A percentile compares a stretch with the other conserved stretches of the same genome.
Evolutionary conservation across 305 asterid genomes (phyloP).

Genomic region (Fraxinus paxiana): DNA sequence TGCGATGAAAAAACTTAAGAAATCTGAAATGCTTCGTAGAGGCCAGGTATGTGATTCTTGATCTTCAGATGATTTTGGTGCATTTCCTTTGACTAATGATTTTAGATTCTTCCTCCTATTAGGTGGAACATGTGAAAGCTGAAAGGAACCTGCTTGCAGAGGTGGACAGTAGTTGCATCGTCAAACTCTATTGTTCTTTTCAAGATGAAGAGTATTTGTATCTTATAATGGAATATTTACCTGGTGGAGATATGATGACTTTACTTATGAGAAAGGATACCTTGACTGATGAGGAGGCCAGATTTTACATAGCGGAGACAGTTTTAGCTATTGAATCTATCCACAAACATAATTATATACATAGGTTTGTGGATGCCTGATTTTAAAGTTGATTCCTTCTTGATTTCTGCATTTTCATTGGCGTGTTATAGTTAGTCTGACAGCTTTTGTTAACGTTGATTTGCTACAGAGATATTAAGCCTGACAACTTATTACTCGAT

Average conservation of each 20-base stretch:
- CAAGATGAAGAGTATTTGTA: constrained; percentile 92
- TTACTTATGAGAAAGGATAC: constrained; percentile 90
- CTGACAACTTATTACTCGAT: constrained; percentile 94
- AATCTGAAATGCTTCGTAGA: constrained; percentile 98
- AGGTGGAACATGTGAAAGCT: constrained; percentile 97
- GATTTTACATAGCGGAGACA: constrained; percentile 86
- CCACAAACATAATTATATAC: constrained; percentile 82
- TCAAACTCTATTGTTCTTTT: constrained; percentile 81
- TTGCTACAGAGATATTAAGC: constrained; percentile 83
- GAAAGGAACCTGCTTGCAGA: constrained; percentile 95
- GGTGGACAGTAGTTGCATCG: constrained; percentile 93
- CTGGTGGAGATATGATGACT: constrained; percentile 98
- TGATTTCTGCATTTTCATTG: not conserved
- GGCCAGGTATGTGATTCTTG: constrained; percentile 71
- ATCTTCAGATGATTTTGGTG: constrained; percentile 22
- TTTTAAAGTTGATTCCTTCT: constrained; percentile 23
- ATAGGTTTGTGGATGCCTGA: constrained; percentile 53
- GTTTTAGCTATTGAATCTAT: constrained; percentile 92
- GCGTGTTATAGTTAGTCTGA: constrained; percentile 27
- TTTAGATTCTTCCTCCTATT: constrained; percentile 30
- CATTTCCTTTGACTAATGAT: constrained; percentile 28
- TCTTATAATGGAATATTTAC: constrained; percentile 93
- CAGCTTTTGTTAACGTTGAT: constrained; percentile 20
- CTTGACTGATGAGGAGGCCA: constrained; percentile 78
- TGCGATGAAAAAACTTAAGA: constrained; percentile 96